phyloP scores from a whole-genome alignment of 2,329 filamentous ascomycete species.

The Colletotrichum brevisporum region DNA sequence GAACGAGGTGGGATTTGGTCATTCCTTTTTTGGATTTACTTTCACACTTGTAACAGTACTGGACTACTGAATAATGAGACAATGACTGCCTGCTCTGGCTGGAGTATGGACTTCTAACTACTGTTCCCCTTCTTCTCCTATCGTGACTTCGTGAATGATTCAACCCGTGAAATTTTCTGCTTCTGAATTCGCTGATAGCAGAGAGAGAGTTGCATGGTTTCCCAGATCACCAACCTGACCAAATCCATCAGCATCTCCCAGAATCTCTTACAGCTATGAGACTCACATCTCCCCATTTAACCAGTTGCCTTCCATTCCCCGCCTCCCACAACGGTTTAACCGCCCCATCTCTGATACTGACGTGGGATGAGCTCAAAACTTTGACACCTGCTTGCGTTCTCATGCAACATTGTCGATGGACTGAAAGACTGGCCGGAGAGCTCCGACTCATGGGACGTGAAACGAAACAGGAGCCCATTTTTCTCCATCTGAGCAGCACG shows the following conservation, averaged over 20 bases:
- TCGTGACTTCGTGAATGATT: background rate
- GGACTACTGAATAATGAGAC: slow-evolving; percentile 39
- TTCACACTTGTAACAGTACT: slow-evolving; percentile 35
- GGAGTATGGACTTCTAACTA: slow-evolving; percentile 34
- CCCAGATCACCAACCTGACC: too few species aligned
- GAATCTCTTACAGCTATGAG: too few species aligned
- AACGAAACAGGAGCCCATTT: slow-evolving; percentile 24
- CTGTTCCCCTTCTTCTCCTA: background rate
- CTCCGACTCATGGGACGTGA: slow-evolving; percentile 13
- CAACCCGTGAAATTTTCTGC: too few species aligned
- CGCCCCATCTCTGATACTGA: too few species aligned
- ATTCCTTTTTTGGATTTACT: slow-evolving; percentile 22
- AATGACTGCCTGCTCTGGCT: slow-evolving; percentile 38
- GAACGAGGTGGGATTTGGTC: slow-evolving; percentile 18
- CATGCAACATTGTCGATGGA: background rate
- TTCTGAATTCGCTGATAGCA: too few species aligned
- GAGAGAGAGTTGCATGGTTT: too few species aligned
- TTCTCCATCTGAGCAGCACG: slow-evolving; percentile 4
- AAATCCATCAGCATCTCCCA: too few species aligned
- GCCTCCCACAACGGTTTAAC: too few species aligned
- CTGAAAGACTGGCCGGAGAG: slow-evolving; percentile 1
- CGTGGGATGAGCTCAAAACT: background rate
- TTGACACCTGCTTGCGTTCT: background rate
- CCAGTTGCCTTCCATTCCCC: too few species aligned
- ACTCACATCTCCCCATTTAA: too few species aligned